These are phyloP conservation scores for Trametes elegans DNA, from an alignment of 768 basidiomycete species.

Conservation along the genomic window DNA sequence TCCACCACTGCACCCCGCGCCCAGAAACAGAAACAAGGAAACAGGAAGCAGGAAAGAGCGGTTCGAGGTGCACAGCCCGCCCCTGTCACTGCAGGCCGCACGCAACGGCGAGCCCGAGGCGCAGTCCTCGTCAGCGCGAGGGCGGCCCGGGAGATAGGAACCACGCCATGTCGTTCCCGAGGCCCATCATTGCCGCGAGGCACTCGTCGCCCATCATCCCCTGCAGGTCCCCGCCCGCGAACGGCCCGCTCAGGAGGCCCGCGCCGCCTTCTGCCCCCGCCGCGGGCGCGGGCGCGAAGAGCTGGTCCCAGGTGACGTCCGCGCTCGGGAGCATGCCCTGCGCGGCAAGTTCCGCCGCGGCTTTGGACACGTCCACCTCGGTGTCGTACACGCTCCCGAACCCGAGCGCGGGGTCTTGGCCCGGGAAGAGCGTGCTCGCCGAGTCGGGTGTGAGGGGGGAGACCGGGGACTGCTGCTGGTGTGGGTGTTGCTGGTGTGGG, in stretches of 20 bases:
- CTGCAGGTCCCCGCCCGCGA: not conserved
- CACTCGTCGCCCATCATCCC: constrained; percentile 19
- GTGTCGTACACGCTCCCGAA: constrained; percentile 13
- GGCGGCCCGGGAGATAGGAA: not conserved
- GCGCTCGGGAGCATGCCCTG: constrained; percentile 5
- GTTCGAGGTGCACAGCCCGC: no score
- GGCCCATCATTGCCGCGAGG: constrained; percentile 19
- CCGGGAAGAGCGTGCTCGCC: not conserved
- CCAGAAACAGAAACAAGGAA: no score
- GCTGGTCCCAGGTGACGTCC: constrained; percentile 9
- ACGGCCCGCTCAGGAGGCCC: constrained; percentile 3
- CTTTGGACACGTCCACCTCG: constrained; percentile 16
- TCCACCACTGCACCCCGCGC: no score
- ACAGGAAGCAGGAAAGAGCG: no score
- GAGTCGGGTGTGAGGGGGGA: constrained; percentile 8
- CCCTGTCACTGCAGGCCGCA: no score
- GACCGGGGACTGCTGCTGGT: constrained; percentile 1
- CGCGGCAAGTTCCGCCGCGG: constrained; percentile 9
- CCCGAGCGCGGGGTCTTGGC: not conserved
- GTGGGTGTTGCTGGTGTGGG: not conserved
- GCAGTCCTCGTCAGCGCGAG: not conserved
- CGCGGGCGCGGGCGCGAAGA: not conserved
- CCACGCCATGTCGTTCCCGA: constrained; percentile 13
- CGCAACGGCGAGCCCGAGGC: no score
- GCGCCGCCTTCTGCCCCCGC: not conserved